Conservation (phyloP, 2,329 filamentous ascomycete genomes). For the Alternaria viburni region DNA sequence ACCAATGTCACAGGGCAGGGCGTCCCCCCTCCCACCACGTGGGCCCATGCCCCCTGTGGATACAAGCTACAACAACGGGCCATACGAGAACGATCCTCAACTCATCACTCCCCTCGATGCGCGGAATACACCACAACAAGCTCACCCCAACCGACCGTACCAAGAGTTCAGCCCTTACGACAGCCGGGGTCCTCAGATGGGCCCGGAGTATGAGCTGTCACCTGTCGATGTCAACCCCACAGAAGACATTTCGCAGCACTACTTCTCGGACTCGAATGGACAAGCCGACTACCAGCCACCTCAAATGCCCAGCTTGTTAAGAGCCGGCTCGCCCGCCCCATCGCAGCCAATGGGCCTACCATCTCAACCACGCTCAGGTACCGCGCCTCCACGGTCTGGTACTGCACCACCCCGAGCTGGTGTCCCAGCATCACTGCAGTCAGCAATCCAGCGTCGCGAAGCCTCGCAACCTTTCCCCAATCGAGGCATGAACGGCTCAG, state of each 20-base stretch:
- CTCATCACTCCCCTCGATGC: slow-evolving; percentile 26
- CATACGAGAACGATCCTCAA: slow-evolving; percentile 31
- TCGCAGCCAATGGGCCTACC: slow-evolving; percentile 28
- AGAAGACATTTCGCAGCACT: slow-evolving; percentile 21
- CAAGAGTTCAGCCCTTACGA: slow-evolving; percentile 43
- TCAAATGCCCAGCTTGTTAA: slow-evolving; percentile 33
- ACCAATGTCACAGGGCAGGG: slow-evolving; percentile 38
- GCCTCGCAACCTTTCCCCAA: slow-evolving; percentile 41
- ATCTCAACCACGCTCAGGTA: slow-evolving; percentile 21
- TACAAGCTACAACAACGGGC: slow-evolving; percentile 33
- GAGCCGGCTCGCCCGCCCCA: slow-evolving; percentile 38
- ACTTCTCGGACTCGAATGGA: slow-evolving; percentile 27
- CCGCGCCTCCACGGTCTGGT: slow-evolving; percentile 32
- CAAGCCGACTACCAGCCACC: slow-evolving; percentile 31
- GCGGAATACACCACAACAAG: not conserved
- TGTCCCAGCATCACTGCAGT: slow-evolving; percentile 41
- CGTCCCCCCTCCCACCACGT: slow-evolving; percentile 33
- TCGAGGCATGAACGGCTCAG: slow-evolving; percentile 31
- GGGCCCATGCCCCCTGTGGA: slow-evolving; percentile 40
- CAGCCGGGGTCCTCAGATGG: slow-evolving; percentile 31
- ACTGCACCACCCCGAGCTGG: slow-evolving; percentile 41
- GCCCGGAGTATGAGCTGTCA: slow-evolving; percentile 43
- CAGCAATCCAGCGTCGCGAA: slow-evolving; percentile 46
- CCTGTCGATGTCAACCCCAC: slow-evolving; percentile 39
- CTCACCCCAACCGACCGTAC: slow-evolving; percentile 24